Evolutionary conservation across 2,329 filamentous ascomycete genomes (phyloP).

Genomic region (Ascochyta lentis): DNA sequence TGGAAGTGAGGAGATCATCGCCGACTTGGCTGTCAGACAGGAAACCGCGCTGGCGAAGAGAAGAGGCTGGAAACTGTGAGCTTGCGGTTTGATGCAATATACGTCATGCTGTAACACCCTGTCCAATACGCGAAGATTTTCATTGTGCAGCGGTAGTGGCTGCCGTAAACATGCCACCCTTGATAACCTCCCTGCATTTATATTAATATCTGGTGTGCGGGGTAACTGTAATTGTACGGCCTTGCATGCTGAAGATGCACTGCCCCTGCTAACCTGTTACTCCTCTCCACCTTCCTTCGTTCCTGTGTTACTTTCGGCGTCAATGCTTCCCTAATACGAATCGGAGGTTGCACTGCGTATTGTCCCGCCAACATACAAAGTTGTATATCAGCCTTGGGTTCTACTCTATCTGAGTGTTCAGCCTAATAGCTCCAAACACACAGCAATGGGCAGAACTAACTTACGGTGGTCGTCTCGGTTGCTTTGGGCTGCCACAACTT

Average conservation of each 20-base stretch:
- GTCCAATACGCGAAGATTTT: background rate
- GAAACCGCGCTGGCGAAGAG: constrained; percentile 51
- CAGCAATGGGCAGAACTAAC: background rate
- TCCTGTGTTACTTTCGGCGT: constrained; percentile 12
- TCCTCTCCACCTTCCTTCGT: constrained; percentile 14
- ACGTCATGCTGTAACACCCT: background rate
- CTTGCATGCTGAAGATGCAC: constrained; percentile 13
- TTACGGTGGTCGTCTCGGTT: background rate
- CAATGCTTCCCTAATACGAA: constrained; percentile 4
- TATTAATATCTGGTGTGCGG: background rate
- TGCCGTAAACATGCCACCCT: constrained; percentile 10
- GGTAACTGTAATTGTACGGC: constrained; percentile 1
- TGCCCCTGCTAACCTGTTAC: constrained; percentile 3
- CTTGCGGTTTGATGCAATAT: background rate
- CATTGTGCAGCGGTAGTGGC: constrained; percentile 2
- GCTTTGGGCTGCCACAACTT: constrained; percentile 5
- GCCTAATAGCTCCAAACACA: background rate
- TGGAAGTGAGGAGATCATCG: constrained; percentile 63
- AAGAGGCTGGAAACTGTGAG: constrained; percentile 55
- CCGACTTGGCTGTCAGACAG: constrained; percentile 60
- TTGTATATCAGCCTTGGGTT: constrained; percentile 6
- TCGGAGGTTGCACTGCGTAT: constrained; percentile 8
- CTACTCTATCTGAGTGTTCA: background rate
- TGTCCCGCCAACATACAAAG: constrained; percentile 5
- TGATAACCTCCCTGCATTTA: constrained; percentile 3